Evolutionary conservation across 2,329 filamentous ascomycete species (phyloP), one percentile per base, ranked within the genome.

Genomic region (Ampelomyces quisqualis): DNA sequence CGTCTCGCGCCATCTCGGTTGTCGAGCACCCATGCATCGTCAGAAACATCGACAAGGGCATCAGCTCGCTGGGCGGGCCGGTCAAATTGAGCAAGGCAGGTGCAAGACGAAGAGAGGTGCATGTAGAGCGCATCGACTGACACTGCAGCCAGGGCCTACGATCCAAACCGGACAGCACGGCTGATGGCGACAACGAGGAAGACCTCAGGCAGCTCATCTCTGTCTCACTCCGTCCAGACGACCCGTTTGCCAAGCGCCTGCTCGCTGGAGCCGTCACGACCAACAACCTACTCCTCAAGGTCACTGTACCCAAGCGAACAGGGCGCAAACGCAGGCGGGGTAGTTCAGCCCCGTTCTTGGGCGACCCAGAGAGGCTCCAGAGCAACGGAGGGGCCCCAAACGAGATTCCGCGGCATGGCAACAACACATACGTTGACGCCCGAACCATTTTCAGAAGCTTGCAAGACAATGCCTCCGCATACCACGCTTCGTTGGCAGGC

Each of bases 301-400:
- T 98, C 40, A 90, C 85, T 0, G 81, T 97, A 1, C 91, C 93
- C 0, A 93, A 84, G 66, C 77, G 88, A 40, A 96, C 90, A 2
- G 90, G 90, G 3, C 80, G 89, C 45, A 95, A 87, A 69, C 80
- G 90, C 43, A 95, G 90, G 71, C 77, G 84, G 54, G 90, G 88
- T n/a, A 82, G 81, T 4, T 65, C 83, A 40, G 84, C 76, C 4
- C 82, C 85, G 0, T 91, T 67, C 32, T 27, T 65, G 17, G n/a
- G 48, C 8, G 55, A 58, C n/a, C n/a, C n/a, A 23, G 36, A 82
- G 60, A 49, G 57, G 2, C 27, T 39, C 23, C 40, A 38, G 15
- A 28, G 11, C 13, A 38, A 24, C 14, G 20, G 11, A 18, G 29
- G 44, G 24, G 24, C 34, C 14, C 8, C 19, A n/a, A 29, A 5